These are phyloP conservation scores for Rhynchosporium agropyri DNA, from an alignment of 2,329 filamentous ascomycete genomes.

Conservation along the genomic window DNA sequence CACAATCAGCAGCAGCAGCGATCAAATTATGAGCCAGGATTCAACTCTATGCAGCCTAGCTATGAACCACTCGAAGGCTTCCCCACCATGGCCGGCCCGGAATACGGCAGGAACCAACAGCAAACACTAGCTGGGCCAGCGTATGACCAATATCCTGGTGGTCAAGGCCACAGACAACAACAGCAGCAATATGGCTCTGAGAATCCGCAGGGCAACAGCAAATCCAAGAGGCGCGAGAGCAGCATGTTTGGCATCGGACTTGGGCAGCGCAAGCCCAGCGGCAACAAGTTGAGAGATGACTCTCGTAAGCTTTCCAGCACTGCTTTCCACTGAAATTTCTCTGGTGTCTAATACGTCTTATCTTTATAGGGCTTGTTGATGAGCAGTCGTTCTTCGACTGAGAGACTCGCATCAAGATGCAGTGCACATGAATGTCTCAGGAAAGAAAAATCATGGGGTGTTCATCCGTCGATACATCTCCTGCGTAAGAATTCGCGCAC, in stretches of 20 bases:
- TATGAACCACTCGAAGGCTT: constrained; percentile 45
- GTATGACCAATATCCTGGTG: constrained; percentile 47
- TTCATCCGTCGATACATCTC: background rate
- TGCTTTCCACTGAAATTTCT: constrained; percentile 12
- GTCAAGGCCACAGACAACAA: constrained; percentile 24
- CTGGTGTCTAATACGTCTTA: constrained; percentile 17
- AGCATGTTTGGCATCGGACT: constrained; percentile 57
- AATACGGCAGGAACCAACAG: constrained; percentile 36
- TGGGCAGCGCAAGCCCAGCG: constrained; percentile 38
- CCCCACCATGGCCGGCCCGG: constrained; percentile 40
- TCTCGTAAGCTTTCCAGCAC: constrained; percentile 34
- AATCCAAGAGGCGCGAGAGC: constrained; percentile 60
- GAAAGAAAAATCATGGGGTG: background rate
- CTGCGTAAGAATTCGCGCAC: too few relatives aligned
- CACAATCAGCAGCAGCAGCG: constrained; percentile 37
- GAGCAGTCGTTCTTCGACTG: constrained; percentile 43
- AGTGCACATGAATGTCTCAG: background rate
- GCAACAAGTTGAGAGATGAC: constrained; percentile 37
- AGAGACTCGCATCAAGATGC: constrained; percentile 11
- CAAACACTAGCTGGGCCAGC: constrained; percentile 36
- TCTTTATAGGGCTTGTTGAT: constrained; percentile 36
- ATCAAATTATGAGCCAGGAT: constrained; percentile 52
- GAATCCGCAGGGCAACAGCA: constrained; percentile 42
- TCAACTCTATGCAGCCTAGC: constrained; percentile 53
- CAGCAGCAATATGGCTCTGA: constrained; percentile 37